Evolutionary conservation across 306 rosid species (phyloP).

Genomic region (Quercus variabilis): DNA sequence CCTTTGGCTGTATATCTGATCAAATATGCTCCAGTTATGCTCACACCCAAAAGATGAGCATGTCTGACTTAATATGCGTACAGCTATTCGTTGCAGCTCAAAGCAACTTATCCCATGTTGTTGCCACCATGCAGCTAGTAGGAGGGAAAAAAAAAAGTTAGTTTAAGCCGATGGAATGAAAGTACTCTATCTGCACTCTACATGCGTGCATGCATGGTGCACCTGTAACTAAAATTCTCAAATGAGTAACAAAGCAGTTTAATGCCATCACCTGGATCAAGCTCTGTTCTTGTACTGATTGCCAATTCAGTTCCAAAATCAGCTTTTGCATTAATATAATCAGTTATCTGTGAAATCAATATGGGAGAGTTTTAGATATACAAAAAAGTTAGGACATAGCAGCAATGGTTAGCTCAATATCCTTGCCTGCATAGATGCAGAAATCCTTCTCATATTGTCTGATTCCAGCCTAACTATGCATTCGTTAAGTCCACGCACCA

Average conservation of each 20-base stretch:
- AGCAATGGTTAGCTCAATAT: not conserved
- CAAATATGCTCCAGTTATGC: constrained; percentile 74
- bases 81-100: constrained; percentile 87
- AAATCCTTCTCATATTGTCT: constrained; percentile 66
- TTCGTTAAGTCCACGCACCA: constrained; percentile 80
- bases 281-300: constrained; percentile 87
- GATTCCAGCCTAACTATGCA: constrained; percentile 86
- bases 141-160: constrained; percentile 16
- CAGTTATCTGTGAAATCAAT: constrained; percentile 60
- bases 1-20: constrained; percentile 58
- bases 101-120: constrained; percentile 97
- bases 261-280: constrained; percentile 70
- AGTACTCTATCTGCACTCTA: constrained; percentile 11
- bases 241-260: constrained; percentile 13
- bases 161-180: not conserved
- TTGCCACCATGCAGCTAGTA: constrained; percentile 98
- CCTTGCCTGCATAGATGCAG: constrained; percentile 85
- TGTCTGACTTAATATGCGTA: constrained; percentile 88
- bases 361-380: constrained; percentile 9
- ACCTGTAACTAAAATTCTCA: not conserved
- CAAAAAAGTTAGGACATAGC: not conserved
- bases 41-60: constrained; percentile 77
- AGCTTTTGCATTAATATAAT: constrained; percentile 75
- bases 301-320: constrained; percentile 99
- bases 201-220: constrained; percentile 11